Percentiles rank a stretch among this genome's conserved stretches.
phyloP scores from a whole-genome alignment of 164 flowering plant species.

The Saururus chinensis region DNA sequence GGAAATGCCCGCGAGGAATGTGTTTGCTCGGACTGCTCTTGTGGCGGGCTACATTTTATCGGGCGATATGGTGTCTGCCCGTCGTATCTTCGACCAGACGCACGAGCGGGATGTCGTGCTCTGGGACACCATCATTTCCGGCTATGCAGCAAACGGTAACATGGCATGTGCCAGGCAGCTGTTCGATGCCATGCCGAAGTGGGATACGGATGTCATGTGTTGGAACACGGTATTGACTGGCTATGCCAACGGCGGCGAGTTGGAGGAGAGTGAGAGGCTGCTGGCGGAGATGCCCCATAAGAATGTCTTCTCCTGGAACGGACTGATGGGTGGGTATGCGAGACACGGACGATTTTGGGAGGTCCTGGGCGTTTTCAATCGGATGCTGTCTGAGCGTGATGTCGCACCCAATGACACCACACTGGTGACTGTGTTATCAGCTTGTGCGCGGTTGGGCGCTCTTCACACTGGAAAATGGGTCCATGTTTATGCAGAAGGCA shows the following conservation, averaged over 20 bases:
- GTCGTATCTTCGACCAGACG: slow-evolving; percentile 41
- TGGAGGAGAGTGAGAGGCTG: slow-evolving; percentile 28
- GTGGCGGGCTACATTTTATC: slow-evolving; percentile 31
- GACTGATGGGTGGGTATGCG: slow-evolving; percentile 49
- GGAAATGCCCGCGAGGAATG: slow-evolving; percentile 53
- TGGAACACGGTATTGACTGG: slow-evolving; percentile 56
- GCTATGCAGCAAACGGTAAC: slow-evolving; percentile 36
- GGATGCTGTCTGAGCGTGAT: slow-evolving; percentile 39
- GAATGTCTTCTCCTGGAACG: slow-evolving; percentile 73
- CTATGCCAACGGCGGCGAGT: slow-evolving; percentile 32
- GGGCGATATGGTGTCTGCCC: slow-evolving; percentile 33
- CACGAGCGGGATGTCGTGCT: slow-evolving; percentile 53
- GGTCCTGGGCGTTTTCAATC: slow-evolving; percentile 36
- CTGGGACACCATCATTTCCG: slow-evolving; percentile 62
- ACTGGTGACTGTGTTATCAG: slow-evolving; percentile 43
- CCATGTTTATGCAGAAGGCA: slow-evolving; percentile 39
- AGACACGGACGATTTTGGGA: slow-evolving; percentile 27
- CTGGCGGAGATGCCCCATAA: slow-evolving; percentile 52
- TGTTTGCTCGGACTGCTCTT: slow-evolving; percentile 64
- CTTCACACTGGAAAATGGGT: slow-evolving; percentile 51
- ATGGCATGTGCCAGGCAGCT: slow-evolving; percentile 36
- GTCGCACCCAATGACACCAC: slow-evolving; percentile 58
- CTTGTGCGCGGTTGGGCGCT: slow-evolving; percentile 60
- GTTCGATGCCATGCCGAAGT: slow-evolving; percentile 46
- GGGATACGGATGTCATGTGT: slow-evolving; percentile 41